phyloP scores from a whole-genome alignment of 2,329 filamentous ascomycete genomes.

The Aspergillus ochraceus region DNA sequence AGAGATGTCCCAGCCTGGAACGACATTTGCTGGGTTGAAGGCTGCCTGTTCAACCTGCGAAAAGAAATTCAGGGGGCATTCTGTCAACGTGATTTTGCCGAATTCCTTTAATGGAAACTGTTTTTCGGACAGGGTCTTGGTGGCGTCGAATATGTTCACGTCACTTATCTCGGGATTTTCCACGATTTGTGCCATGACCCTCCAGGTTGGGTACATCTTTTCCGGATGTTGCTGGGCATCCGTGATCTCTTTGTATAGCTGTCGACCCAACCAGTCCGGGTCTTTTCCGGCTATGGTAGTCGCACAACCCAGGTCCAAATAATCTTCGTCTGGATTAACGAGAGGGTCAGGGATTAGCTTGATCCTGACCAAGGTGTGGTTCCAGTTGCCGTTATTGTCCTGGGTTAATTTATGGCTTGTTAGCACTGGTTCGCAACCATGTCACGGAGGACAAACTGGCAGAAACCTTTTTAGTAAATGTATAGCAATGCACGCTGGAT shows the following conservation, averaged over 20 bases:
- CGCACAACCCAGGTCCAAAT: too few relatives aligned
- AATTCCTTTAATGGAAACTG: conserved; percentile 1
- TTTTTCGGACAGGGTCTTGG: not conserved
- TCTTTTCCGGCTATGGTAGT: conserved; percentile 4
- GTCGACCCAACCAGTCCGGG: conserved; percentile 3
- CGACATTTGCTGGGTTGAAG: not conserved
- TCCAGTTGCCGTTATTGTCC: too few relatives aligned
- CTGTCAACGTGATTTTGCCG: conserved; percentile 18
- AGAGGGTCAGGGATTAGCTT: too few relatives aligned
- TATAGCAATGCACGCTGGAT: too few relatives aligned
- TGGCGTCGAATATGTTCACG: conserved; percentile 1
- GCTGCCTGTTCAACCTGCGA: conserved; percentile 9
- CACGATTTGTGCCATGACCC: not conserved
- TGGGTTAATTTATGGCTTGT: too few relatives aligned
- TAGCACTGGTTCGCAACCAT: too few relatives aligned
- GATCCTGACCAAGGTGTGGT: too few relatives aligned
- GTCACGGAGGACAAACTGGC: too few relatives aligned
- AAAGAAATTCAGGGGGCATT: conserved; percentile 16
- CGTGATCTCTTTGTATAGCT: too few relatives aligned
- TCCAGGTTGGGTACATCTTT: conserved; percentile 13
- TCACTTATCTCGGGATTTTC: not conserved
- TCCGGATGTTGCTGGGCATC: conserved; percentile 5
- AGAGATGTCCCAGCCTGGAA: not conserved
- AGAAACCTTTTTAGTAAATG: too few relatives aligned
- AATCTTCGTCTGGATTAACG: too few relatives aligned